A percentile compares a stretch with the other conserved stretches of the same genome.
These are phyloP conservation scores for Mycena leptocephala DNA, from an alignment of 768 basidiomycete species.

Conservation along the genomic window DNA sequence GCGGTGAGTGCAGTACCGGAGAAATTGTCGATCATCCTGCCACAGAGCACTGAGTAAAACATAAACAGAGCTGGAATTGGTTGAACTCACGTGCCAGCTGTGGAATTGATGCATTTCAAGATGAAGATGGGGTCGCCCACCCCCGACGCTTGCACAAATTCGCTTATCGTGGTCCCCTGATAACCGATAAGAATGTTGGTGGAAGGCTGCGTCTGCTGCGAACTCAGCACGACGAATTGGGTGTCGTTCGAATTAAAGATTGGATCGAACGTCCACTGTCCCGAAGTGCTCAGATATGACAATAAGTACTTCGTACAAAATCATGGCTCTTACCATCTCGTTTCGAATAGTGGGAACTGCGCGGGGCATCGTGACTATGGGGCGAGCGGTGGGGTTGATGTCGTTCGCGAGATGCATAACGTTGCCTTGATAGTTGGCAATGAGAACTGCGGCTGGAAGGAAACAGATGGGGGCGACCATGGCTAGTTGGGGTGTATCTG, in stretches of 20 bases:
- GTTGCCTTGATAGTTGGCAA: not conserved
- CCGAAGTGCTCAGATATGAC: not conserved
- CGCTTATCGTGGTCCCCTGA: too few relatives aligned
- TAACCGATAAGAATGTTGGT: too few relatives aligned
- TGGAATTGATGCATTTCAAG: not conserved
- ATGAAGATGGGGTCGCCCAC: not conserved
- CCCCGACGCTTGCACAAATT: not conserved
- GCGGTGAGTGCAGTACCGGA: not conserved
- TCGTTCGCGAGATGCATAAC: not conserved
- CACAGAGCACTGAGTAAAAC: not conserved
- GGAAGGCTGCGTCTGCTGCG: not conserved
- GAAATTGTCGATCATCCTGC: not conserved
- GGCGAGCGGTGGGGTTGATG: not conserved
- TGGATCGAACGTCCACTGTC: not conserved
- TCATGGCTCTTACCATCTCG: not conserved
- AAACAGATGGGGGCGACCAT: not conserved
- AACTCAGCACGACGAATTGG: not conserved
- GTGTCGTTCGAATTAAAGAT: not conserved
- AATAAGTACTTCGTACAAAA: not conserved
- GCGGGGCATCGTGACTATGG: not conserved
- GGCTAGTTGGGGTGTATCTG: not conserved
- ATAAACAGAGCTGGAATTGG: not conserved
- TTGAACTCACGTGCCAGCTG: not conserved
- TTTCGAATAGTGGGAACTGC: not conserved
- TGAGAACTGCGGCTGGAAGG: not conserved